Conservation (phyloP, 768 basidiomycete genomes). For the Suillus clintonianus region DNA sequence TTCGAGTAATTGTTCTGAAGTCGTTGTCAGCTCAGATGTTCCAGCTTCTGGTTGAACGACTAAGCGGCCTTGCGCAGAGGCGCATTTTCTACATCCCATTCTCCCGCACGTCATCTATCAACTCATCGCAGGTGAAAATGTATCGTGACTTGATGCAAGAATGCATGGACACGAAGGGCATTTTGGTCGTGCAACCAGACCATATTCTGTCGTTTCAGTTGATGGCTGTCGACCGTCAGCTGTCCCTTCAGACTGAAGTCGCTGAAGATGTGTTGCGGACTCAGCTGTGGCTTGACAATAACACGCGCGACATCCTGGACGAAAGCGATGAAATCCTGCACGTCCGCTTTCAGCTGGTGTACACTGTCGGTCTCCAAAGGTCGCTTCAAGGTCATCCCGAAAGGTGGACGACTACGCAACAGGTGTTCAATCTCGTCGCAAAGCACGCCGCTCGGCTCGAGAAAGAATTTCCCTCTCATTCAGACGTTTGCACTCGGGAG, state of each 20-base stretch:
- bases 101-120: constrained; percentile 38
- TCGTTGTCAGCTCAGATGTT: constrained; percentile 50
- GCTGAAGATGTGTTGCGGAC: constrained; percentile 24
- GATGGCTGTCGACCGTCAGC: constrained; percentile 42
- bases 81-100: constrained; percentile 54
- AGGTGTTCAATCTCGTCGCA: constrained; percentile 28
- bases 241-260: constrained; percentile 7
- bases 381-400: neutral
- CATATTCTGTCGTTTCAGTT: constrained; percentile 54
- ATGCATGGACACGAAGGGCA: constrained; percentile 41
- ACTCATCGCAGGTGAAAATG: constrained; percentile 11
- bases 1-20: constrained; percentile 53
- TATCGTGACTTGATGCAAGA: constrained; percentile 37
- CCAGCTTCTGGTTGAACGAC: constrained; percentile 42
- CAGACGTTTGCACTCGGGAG: constrained; percentile 18
- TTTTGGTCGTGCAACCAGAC: constrained; percentile 55
- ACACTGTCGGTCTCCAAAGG: neutral
- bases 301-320: neutral
- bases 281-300: constrained; percentile 9
- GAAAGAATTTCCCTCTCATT: constrained; percentile 2
- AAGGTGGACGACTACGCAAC: constrained; percentile 25
- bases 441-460: constrained; percentile 16
- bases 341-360: neutral
- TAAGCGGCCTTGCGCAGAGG: constrained; percentile 47
- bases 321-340: neutral